Evolutionary conservation across 2,329 filamentous ascomycete species (phyloP), one percentile per base, ranked within the genome.

Genomic region (Monilinia laxa): DNA sequence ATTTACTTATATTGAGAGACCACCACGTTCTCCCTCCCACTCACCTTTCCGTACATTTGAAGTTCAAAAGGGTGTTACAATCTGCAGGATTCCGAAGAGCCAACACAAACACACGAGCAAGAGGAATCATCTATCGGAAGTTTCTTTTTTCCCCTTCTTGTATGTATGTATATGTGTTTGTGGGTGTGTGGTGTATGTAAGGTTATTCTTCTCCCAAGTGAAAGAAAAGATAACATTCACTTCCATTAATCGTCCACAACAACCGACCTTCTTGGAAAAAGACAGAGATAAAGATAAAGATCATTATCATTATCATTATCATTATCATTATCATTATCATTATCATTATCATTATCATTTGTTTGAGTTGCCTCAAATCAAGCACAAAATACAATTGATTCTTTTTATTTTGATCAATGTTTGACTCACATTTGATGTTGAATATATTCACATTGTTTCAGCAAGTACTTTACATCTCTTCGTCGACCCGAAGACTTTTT

Each of bases 21-120:
- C 56, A 66, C 64, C 7, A 7, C 31, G 5, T 35, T 9, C 31
- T 35, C 31, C 31, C 7, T 35, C 31, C 3, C 7, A 6, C 7
- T 35, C 31, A 35, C 31, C 1, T 35, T 9, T 35, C 31, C 31
- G 31, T 35, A 6, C 25, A 11, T 47, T 31, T 25, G 35, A 62
- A 62, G 38, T 45, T 23, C 23, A 31, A 51, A 20, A 42, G 38
- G 28, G 57, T 66, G 40, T 54, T 18, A 67, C 62, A 40, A 45
- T 42, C 65, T 69, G 62, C 68, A 67, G 35, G 23, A 59, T 60
- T 62, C 62, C 68, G 66, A 51, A 42, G 18, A 62, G 64, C 66
- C 66, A 68, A 23, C 62, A 35, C 31, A 9, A 28, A 28, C 28
- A 64, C 65, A 66, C 55, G 16, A 54, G 51, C 18, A 49, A 10